Conservation (phyloP, 306 rosid species). For the Comarum palustre region DNA sequence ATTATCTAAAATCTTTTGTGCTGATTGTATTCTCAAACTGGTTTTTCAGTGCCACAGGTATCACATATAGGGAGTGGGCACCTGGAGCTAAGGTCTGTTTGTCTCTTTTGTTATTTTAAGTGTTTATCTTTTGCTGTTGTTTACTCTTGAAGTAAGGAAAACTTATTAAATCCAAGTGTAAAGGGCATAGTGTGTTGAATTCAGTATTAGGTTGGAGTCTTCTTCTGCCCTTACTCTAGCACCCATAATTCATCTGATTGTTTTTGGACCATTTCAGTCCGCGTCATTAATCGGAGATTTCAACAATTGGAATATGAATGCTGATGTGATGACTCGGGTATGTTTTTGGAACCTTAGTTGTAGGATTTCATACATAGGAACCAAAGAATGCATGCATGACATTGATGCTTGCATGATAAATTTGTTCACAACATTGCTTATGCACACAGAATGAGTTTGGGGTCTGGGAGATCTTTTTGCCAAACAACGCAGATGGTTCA, state of each 20-base stretch:
- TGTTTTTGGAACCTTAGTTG: conserved; percentile 23
- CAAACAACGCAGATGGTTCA: conserved; percentile 90
- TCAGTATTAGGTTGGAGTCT: not conserved
- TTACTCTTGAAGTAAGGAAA: not conserved
- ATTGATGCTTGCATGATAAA: conserved; percentile 2
- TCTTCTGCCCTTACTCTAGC: not conserved
- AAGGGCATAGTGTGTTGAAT: not conserved
- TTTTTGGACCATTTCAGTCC: conserved; percentile 53
- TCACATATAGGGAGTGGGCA: conserved; percentile 97
- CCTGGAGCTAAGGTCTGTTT: conserved; percentile 89
- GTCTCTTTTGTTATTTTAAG: not conserved
- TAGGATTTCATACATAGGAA: not conserved
- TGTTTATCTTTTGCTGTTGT: not conserved
- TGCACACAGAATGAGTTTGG: conserved; percentile 87
- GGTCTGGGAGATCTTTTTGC: conserved; percentile 97
- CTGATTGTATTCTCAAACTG: conserved; percentile 32
- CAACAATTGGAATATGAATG: conserved; percentile 92
- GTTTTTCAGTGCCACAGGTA: conserved; percentile 71
- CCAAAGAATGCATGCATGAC: not conserved
- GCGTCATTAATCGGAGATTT: conserved; percentile 93
- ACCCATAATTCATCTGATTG: not conserved
- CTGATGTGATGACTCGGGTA: conserved; percentile 79
- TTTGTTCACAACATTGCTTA: conserved; percentile 3
- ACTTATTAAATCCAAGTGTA: not conserved
- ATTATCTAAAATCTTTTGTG: conserved; percentile 1